These are phyloP conservation scores for Sarocladiaceae sp. DNA, from an alignment of 2,329 filamentous ascomycete species.

Conservation along the genomic window DNA sequence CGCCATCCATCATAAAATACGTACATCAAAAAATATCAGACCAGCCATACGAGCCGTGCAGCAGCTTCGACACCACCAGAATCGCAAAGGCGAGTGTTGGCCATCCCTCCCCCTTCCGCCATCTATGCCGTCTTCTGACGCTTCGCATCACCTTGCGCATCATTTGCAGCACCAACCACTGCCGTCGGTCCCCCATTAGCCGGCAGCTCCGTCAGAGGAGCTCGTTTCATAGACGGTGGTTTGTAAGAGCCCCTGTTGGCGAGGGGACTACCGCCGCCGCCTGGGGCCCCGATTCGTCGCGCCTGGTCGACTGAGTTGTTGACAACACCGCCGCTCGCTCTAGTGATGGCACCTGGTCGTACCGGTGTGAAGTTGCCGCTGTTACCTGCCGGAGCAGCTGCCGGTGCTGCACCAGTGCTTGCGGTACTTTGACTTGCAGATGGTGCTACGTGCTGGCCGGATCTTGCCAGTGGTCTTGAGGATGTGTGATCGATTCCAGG, in stretches of 20 bases:
- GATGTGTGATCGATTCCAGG: slow-evolving; percentile 78
- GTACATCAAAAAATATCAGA: background rate
- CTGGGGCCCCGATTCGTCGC: slow-evolving; percentile 57
- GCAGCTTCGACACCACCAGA: background rate
- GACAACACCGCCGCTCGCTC: slow-evolving; percentile 32
- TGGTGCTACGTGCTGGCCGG: slow-evolving; percentile 47
- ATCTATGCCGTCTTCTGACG: slow-evolving; percentile 43
- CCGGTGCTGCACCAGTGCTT: slow-evolving; percentile 17
- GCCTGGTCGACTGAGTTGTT: slow-evolving; percentile 52
- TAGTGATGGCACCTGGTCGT: slow-evolving; percentile 25
- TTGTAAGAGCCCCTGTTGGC: slow-evolving; percentile 55
- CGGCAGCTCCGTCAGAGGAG: slow-evolving; percentile 48
- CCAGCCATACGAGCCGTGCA: slow-evolving; percentile 3
- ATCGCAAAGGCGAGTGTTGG: background rate
- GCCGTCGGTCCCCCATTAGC: slow-evolving; percentile 30
- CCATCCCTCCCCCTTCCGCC: slow-evolving; percentile 5
- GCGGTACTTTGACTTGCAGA: slow-evolving; percentile 14
- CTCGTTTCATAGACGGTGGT: slow-evolving; percentile 54
- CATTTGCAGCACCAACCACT: slow-evolving; percentile 17
- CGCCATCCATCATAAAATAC: background rate
- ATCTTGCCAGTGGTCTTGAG: slow-evolving; percentile 66
- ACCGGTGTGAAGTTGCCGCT: slow-evolving; percentile 25
- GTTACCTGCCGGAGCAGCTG: slow-evolving; percentile 16
- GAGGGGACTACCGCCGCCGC: slow-evolving; percentile 49
- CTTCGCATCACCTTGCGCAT: slow-evolving; percentile 38